Percentiles rank a stretch among this genome's conserved stretches.
Evolutionary conservation across 768 basidiomycete species (phyloP).

Genomic region (Nidularia pulvinata): DNA sequence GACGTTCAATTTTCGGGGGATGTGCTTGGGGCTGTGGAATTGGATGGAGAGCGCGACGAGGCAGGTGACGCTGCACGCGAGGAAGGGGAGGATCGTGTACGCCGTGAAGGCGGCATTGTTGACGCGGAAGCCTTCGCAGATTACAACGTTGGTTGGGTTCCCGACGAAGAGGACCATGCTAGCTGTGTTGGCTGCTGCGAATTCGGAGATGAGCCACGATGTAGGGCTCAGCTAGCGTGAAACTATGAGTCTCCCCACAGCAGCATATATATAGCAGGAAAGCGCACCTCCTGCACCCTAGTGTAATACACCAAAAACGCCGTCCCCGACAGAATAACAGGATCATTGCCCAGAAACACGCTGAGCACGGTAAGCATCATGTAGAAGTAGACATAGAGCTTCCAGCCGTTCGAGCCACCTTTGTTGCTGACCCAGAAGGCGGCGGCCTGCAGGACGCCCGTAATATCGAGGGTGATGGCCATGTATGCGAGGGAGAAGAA

Average conservation of each 20-base stretch:
- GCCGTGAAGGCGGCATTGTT: conserved; percentile 70
- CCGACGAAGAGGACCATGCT: conserved; percentile 66
- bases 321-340: conserved; percentile 84
- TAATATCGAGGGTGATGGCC: conserved; percentile 80
- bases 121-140: conserved; percentile 74
- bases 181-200: conserved; percentile 69
- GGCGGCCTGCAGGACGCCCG: conserved; percentile 75
- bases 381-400: conserved; percentile 72
- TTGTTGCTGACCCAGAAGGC: conserved; percentile 79
- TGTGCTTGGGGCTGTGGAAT: conserved; percentile 43
- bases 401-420: conserved; percentile 62
- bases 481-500: conserved; percentile 88
- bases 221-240: conserved; percentile 30
- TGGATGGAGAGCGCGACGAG: conserved; percentile 46
- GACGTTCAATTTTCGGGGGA: conserved; percentile 36
- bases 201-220: conserved; percentile 65
- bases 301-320: conserved; percentile 86
- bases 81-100: conserved; percentile 71
- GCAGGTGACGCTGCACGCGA: conserved; percentile 55
- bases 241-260: background rate
- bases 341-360: conserved; percentile 80
- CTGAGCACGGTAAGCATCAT: conserved; percentile 70
- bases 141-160: conserved; percentile 87
- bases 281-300: conserved; percentile 42
- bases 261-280: background rate